A percentile compares a stretch with the other conserved stretches of the same genome.
These are phyloP conservation scores for Kazachstania viticola DNA, from an alignment of 805 yeast species.

Conservation along the genomic window DNA sequence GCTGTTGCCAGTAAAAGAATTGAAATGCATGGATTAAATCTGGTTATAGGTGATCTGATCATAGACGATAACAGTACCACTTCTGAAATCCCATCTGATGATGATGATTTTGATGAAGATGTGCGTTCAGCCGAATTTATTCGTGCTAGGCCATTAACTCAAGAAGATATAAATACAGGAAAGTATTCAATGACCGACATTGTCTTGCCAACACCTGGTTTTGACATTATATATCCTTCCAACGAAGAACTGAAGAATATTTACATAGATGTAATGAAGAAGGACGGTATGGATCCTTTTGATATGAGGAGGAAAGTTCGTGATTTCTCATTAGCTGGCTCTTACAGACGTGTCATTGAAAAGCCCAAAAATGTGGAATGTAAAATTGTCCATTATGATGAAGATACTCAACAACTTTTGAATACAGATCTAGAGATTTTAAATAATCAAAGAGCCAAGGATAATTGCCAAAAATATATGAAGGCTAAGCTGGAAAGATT, in stretches of 20 bases:
- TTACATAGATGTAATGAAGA: slow-evolving; percentile 62
- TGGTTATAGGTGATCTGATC: slow-evolving; percentile 77
- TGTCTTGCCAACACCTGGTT: slow-evolving; percentile 95
- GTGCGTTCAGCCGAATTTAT: slow-evolving; percentile 42
- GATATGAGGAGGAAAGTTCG: slow-evolving; percentile 74
- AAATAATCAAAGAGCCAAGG: slow-evolving; percentile 26
- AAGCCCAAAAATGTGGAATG: slow-evolving; percentile 57
- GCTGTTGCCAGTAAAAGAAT: slow-evolving; percentile 68
- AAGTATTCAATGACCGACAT: slow-evolving; percentile 66
- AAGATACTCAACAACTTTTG: slow-evolving; percentile 59
- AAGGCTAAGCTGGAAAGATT: slow-evolving; percentile 24
- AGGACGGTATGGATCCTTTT: slow-evolving; percentile 74
- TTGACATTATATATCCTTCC: slow-evolving; percentile 76
- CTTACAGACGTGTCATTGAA: slow-evolving; percentile 65
- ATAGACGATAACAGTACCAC: slow-evolving; percentile 21
- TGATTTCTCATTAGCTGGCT: slow-evolving; percentile 87
- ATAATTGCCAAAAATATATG: slow-evolving; percentile 22
- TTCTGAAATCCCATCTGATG: slow-evolving; percentile 26
- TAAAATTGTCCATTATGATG: slow-evolving; percentile 47
- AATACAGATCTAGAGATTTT: slow-evolving; percentile 65
- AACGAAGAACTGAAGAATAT: slow-evolving; percentile 47
- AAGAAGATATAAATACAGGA: slow-evolving; percentile 51
- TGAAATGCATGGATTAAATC: slow-evolving; percentile 52
- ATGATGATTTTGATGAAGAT: slow-evolving; percentile 60
- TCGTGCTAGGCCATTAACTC: slow-evolving; percentile 65